Evolutionary conservation across 345 rosid genomes (phyloP).

Genomic region (Arabis alpina): DNA sequence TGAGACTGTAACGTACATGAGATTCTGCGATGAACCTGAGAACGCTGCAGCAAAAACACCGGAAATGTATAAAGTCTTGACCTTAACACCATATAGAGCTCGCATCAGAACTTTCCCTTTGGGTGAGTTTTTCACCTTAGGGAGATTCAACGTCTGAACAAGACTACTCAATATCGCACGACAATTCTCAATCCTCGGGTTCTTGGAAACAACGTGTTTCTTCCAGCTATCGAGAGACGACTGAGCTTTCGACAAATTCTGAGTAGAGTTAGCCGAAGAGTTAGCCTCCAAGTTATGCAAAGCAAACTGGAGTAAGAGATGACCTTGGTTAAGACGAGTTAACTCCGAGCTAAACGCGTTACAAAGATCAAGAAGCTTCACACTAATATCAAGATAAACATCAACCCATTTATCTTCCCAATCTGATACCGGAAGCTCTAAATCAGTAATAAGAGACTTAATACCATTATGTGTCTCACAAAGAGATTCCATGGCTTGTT

Average conservation of each 20-base stretch:
- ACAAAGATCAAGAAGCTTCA: constrained; percentile 47
- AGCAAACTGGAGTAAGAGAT: constrained; percentile 44
- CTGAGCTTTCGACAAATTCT: constrained; percentile 37
- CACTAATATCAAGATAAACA: constrained; percentile 42
- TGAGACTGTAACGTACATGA: constrained; percentile 37
- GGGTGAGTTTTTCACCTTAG: constrained; percentile 48
- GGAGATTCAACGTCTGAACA: constrained; percentile 41
- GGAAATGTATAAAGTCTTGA: constrained; percentile 40
- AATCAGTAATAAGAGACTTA: constrained; percentile 41
- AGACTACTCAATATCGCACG: constrained; percentile 38
- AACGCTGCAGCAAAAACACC: constrained; percentile 47
- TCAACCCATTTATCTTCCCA: constrained; percentile 50
- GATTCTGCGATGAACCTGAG: constrained; percentile 42
- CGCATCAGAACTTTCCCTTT: constrained; percentile 47
- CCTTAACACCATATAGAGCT: constrained; percentile 47
- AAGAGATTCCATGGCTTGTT: constrained; percentile 41
- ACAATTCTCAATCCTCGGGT: constrained; percentile 40
- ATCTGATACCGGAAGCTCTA: constrained; percentile 43
- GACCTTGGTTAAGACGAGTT: constrained; percentile 45
- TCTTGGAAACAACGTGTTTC: constrained; percentile 38
- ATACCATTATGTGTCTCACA: constrained; percentile 37
- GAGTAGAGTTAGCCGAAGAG: constrained; percentile 22
- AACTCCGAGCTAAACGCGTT: constrained; percentile 45
- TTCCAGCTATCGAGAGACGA: constrained; percentile 43
- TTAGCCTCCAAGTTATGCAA: constrained; percentile 37